Percentiles rank a stretch among this genome's conserved stretches.
These are phyloP conservation scores for Baeospora myosura DNA, from an alignment of 1,284 basidiomycete genomes.

Conservation along the genomic window DNA sequence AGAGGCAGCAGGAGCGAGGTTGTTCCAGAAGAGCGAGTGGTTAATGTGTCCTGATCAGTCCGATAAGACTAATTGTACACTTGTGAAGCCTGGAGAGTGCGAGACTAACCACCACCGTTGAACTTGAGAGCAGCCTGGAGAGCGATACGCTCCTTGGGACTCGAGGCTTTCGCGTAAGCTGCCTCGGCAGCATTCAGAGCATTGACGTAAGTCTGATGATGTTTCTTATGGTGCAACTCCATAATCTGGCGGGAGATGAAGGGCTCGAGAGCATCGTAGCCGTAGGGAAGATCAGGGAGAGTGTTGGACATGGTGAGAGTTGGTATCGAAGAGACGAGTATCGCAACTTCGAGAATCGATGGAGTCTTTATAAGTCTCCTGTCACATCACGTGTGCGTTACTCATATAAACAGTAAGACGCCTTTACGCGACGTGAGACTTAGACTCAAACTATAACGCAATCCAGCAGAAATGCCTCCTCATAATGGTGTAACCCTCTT, in stretches of 20 bases:
- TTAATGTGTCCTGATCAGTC: slow-evolving; percentile 68
- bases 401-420: neutral
- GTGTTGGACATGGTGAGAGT: slow-evolving; percentile 37
- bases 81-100: slow-evolving; percentile 1
- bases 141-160: slow-evolving; percentile 74
- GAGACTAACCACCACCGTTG: slow-evolving; percentile 52
- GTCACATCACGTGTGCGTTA: neutral
- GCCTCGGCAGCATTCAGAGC: slow-evolving; percentile 73
- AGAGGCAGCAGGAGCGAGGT: slow-evolving; percentile 57
- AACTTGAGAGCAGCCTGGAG: slow-evolving; percentile 69
- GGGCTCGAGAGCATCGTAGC: slow-evolving; percentile 84
- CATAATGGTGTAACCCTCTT: slow-evolving; percentile 16
- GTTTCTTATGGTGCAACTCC: slow-evolving; percentile 82
- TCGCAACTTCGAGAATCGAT: neutral
- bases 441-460: neutral
- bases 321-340: slow-evolving; percentile 2
- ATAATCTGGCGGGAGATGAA: slow-evolving; percentile 79
- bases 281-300: slow-evolving; percentile 81
- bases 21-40: slow-evolving; percentile 93
- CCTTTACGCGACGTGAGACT: neutral
- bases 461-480: slow-evolving; percentile 1
- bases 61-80: neutral
- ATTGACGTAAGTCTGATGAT: slow-evolving; percentile 78
- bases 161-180: slow-evolving; percentile 53
- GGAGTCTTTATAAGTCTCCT: neutral